Base-by-base conservation (phyloP, 2,329 filamentous ascomycete species). In the Colletotrichum sp. region DNA sequence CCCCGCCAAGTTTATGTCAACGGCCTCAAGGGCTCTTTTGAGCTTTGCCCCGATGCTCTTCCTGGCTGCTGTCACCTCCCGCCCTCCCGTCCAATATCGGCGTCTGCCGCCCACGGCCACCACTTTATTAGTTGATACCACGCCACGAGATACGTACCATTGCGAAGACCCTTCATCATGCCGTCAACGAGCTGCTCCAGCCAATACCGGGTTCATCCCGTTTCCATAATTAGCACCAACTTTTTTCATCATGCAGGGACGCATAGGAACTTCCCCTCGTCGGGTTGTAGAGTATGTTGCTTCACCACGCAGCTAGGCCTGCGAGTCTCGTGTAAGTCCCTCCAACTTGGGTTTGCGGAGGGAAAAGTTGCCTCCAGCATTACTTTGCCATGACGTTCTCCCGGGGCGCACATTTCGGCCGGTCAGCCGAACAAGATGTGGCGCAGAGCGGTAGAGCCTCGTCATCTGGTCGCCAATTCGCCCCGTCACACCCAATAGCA, bases 141-240 rank as follows among this genome's bases (percentile, higher is more conserved):
- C 44, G 59, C 63, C 70, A 76, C 64, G 27, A 55, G 30, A 27
- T 61, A 76, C 57, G 69, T 72, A 73, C 59, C 57, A 29, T 73
- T 34, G 34, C 27, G 63, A 75, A 34, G 64, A 59, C 73, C 64
- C 70, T 76, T 76, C 65, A 39, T 15, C 57, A 69, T 73, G 64
- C 70, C 49, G 64, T 69, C 69, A 76, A 69, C 29, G 27, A 69
- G 19, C 63, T 69, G 34, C 57, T 73, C 63, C 64, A 69, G 30
- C 73, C 70, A 69, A 76, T 69, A 30, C 70, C 49, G 65, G 70
- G 70, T 76, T 76, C 65, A 69, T 76, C 74, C 74, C 64, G 59
- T 76, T 73, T 76, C 74, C 74, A 76, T 69, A 76, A 76, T 76
- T 76, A 76, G 74, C 74, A 76, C 70, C 70, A 71, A 36, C 64